Evolutionary conservation across 2,329 filamentous ascomycete species (phyloP), one percentile per base, ranked within the genome.

Genomic region (Pezicula neosporulosa): DNA sequence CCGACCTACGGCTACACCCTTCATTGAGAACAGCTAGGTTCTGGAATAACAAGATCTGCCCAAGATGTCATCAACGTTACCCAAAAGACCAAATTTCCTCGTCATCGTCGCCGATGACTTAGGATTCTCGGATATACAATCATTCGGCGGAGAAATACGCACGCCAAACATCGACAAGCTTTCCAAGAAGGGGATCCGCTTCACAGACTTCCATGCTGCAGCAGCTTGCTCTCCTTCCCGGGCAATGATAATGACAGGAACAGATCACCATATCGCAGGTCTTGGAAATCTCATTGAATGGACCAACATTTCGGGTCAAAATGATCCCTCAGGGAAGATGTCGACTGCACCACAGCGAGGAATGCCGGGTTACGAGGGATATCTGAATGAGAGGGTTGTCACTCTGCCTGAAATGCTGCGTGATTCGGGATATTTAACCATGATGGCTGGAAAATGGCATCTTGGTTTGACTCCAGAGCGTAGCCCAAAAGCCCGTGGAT

Each of bases 211-310:
- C 62, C 80, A 83, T 59, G 76, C 80, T 1, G 80, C 81, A 0
- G 77, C 80, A 19, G 78, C 80, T 53, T 83, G 80, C 65, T 82
- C 79, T 51, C 81, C 80, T 18, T 81, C 77, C 5, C 71, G 80
- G 48, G 75, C 79, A 43, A 83, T 83, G 80, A 74, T 83, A 49
- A 76, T 83, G 69, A 80, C 77, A 1, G 80, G 80, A 2, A 81
- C 78, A 3, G 76, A 80, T 56, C 72, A 80, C 56, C 77, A 75
- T 55, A 75, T 75, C 52, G 71, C 71, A 9, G 70, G 78, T 3
- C 65, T 81, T 1, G 78, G 77, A 2, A 78, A 77, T 48, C 63
- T 80, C 53, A 73, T 75, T 51, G 75, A 79, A 36, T 56, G 51
- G 55, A 58, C 57, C 9, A 58, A 56, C 37, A 54, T 55, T 9